Base-by-base conservation (phyloP, 192 early-diverging fungal species). In the Podila verticillata region DNA sequence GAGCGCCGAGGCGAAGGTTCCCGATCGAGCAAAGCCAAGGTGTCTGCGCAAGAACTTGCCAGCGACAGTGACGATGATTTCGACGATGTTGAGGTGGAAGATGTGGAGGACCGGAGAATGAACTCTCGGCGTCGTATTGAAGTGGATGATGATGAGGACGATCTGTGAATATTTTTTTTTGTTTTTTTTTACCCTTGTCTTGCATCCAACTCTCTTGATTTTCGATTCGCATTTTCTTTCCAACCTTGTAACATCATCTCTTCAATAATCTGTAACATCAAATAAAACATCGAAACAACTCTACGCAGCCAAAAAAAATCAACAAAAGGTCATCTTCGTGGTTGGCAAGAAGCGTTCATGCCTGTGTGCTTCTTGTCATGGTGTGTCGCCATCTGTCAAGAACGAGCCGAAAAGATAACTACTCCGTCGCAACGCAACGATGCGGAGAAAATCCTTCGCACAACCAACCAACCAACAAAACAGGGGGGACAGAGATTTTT, bases 1-100 rank as follows among this genome's bases (percentile, higher is more conserved):
- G 77, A 73, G 26, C 63, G 66, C 10, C 72, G 60, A 3, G 30
- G 63, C 5, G 61, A 56, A 56, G 13, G 62, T 30, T 13, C 20
- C 26, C 13, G 58, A 17, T 30, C 58, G 58, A 19, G 7, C 58
- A 32, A 6, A 6, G 13, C 30, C 30, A 28, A 26, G 31, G 29
- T 60, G 30, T 31, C 58, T 19, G 58, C 29, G 17, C 58, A 32
- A 60, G 58, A 60, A 17, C 29, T 60, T 24, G 58, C 58, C 17
- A 60, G 26, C 22, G 58, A 60, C 58, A 60, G 58, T 60, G 58
- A 60, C 15, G 22, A 56, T 7, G 51, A 26, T 26, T 28, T 60
- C 29, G 58, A 60, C 30, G 19, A 20, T 60, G 58, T 31, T 28
- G 58, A 54, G 10, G 51, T 24, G 51, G 51, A 54, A 26, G 51